A percentile compares a stretch with the other conserved stretches of the same genome.
Evolutionary conservation across 1,284 basidiomycete genomes (phyloP).

Genomic region (Neotropicomus parvogracilis): DNA sequence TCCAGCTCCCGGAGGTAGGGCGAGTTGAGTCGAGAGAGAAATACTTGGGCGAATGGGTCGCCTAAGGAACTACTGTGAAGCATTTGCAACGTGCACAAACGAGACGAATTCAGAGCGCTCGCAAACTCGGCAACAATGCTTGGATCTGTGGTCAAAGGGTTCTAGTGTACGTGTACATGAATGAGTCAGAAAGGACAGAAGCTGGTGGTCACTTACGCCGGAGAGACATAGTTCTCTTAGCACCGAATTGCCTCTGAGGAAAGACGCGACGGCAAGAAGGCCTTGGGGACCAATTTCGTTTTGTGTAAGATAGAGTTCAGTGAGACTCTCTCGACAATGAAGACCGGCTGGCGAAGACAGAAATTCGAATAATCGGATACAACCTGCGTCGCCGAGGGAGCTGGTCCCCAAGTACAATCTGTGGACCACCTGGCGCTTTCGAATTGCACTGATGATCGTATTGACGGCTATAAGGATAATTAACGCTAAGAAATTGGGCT

Average conservation of each 20-base stretch:
- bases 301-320: conserved; percentile 55
- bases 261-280: conserved; percentile 50
- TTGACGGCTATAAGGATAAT: conserved; percentile 17
- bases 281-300: conserved; percentile 56
- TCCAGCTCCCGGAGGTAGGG: conserved; percentile 52
- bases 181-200: conserved; percentile 22
- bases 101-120: conserved; percentile 30
- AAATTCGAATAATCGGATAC: conserved; percentile 51
- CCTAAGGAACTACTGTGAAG: conserved; percentile 31
- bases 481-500: neutral
- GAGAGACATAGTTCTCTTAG: conserved; percentile 54
- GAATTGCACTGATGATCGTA: conserved; percentile 28
- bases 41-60: conserved; percentile 48
- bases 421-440: conserved; percentile 30
- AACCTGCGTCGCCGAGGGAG: conserved; percentile 48
- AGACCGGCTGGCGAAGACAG: conserved; percentile 47
- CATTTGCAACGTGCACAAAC: conserved; percentile 30
- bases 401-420: conserved; percentile 31
- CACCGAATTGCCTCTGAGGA: conserved; percentile 45
- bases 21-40: conserved; percentile 47
- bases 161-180: conserved; percentile 16
- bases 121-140: conserved; percentile 32
- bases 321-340: conserved; percentile 40
- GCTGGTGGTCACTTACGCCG: conserved; percentile 45
- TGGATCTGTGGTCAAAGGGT: conserved; percentile 26